Percentiles rank a stretch among this genome's conserved stretches.
Evolutionary conservation across 306 rosid genomes (phyloP).

Genomic region (Acacia confusa): DNA sequence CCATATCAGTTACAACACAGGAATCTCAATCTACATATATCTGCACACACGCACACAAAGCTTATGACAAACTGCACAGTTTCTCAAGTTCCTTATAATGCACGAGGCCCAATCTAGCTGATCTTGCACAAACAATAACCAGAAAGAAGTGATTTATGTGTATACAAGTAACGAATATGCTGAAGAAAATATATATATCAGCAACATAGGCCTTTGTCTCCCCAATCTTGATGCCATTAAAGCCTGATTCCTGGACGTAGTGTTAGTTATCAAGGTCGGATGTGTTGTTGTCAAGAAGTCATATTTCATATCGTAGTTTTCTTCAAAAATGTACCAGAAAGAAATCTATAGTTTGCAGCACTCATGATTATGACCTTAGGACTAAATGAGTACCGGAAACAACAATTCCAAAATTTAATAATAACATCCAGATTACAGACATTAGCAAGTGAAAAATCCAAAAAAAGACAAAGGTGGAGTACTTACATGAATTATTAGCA

Average conservation of each 20-base stretch:
- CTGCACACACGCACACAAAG: not conserved
- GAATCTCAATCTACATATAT: not conserved
- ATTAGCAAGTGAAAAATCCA: not conserved
- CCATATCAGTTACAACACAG: not conserved
- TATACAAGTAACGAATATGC: not conserved
- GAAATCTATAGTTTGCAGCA: not conserved
- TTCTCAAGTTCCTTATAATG: not conserved
- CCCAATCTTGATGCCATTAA: not conserved
- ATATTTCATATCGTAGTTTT: not conserved
- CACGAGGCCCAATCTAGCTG: not conserved
- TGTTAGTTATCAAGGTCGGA: not conserved
- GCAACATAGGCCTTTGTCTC: not conserved
- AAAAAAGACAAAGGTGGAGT: not conserved
- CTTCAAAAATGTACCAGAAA: not conserved
- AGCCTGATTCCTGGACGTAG: not conserved
- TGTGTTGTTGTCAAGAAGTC: not conserved
- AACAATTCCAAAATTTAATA: not conserved
- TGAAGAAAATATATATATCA: not conserved
- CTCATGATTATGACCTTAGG: not conserved
- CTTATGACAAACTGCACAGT: not conserved
- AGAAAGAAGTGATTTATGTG: not conserved
- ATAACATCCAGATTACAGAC: slow-evolving; percentile 1
- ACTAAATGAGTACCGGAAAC: slow-evolving; percentile 1
- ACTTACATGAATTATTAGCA: slow-evolving; percentile 79
- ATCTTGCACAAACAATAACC: not conserved